Percentiles rank a stretch among this genome's conserved stretches.
Conservation (phyloP, 2,329 filamentous ascomycete genomes). For the Cadophora sp. region DNA sequence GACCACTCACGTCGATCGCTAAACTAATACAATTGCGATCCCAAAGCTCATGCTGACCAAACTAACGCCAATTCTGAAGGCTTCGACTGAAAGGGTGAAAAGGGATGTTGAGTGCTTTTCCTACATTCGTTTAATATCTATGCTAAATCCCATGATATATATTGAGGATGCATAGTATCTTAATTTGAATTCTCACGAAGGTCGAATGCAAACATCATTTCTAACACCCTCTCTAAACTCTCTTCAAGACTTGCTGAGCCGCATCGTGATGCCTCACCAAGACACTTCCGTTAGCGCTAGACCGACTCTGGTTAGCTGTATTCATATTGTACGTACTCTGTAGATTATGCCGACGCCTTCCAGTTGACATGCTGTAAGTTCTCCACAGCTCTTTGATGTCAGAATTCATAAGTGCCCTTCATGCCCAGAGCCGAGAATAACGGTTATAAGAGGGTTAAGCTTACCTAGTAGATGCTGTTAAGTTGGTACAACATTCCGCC, state of each 20-base stretch:
- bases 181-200: no score
- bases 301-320: background rate
- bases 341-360: background rate
- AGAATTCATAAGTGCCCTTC: background rate
- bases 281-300: background rate
- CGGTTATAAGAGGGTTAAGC: background rate
- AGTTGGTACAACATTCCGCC: background rate
- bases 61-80: no score
- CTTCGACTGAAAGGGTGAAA: no score
- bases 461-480: background rate
- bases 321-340: background rate
- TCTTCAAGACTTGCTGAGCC: no score
- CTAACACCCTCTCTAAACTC: background rate
- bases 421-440: background rate
- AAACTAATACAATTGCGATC: no score
- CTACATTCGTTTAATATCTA: no score
- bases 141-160: no score
- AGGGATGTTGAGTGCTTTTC: no score
- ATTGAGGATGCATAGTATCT: no score
- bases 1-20: no score
- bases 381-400: background rate
- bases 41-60: no score
- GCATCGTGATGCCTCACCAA: background rate
- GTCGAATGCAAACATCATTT: no score
- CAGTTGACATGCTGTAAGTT: background rate